These are phyloP conservation scores for Coemansia erecta DNA, from an alignment of 192 early-diverging fungal species.

Conservation along the genomic window DNA sequence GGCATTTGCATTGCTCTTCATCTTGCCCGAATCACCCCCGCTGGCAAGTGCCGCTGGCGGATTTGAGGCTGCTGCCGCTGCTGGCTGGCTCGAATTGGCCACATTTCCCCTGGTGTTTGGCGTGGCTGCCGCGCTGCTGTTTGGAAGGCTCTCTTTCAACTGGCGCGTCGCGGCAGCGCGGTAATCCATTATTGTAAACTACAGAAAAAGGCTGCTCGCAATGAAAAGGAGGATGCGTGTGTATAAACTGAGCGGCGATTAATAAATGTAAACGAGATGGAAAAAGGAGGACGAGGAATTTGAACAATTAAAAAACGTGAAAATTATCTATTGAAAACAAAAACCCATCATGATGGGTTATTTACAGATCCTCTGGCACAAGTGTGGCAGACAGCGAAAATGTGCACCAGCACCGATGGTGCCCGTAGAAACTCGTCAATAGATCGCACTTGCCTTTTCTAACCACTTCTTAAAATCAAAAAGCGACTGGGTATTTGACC, in stretches of 20 bases:
- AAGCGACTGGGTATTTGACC: too few species aligned
- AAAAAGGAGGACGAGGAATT: background rate
- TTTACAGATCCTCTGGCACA: too few species aligned
- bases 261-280: background rate
- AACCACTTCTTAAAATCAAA: too few species aligned
- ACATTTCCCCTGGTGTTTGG: background rate
- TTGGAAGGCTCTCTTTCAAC: slow-evolving; percentile 28
- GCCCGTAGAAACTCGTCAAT: too few species aligned
- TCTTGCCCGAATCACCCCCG: slow-evolving; percentile 29
- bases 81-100: background rate
- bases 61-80: slow-evolving; percentile 1
- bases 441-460: too few species aligned
- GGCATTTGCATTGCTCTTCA: slow-evolving; percentile 27
- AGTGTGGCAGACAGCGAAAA: too few species aligned
- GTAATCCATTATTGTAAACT: slow-evolving; percentile 33
- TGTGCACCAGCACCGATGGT: too few species aligned
- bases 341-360: too few species aligned
- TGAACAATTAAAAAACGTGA: background rate
- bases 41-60: background rate
- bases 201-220: background rate
- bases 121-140: slow-evolving; percentile 10
- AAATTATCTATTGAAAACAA: too few species aligned
- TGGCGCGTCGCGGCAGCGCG: slow-evolving; percentile 46
- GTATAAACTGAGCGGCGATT: background rate
- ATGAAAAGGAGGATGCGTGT: background rate